Conservation (phyloP, 352 stramenopile species). For the Phytopythium sindhum region DNA sequence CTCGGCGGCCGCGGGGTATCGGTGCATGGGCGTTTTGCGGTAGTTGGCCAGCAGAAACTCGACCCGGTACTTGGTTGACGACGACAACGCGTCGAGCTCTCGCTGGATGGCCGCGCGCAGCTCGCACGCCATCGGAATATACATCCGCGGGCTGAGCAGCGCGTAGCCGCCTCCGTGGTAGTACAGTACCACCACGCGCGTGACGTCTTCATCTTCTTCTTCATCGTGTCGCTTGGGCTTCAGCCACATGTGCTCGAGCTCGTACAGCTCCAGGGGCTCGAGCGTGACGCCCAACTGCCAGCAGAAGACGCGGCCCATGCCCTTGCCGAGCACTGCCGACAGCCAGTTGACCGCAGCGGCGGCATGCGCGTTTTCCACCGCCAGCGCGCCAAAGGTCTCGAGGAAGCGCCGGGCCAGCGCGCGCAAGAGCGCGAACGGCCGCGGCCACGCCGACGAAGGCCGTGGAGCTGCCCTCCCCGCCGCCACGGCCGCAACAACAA, state of each 20-base stretch:
- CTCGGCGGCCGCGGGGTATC: conserved; percentile 29
- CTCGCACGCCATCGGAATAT: conserved; percentile 25
- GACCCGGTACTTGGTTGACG: conserved; percentile 14
- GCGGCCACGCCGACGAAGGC: conserved; percentile 14
- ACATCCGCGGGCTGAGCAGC: conserved; percentile 36
- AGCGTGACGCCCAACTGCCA: conserved; percentile 19
- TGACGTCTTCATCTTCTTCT: conserved; percentile 1
- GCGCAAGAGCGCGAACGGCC: conserved; percentile 16
- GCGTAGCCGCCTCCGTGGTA: conserved; percentile 52
- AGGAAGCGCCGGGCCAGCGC: conserved; percentile 10
- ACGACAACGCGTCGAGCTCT: conserved; percentile 7
- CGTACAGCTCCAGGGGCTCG: conserved; percentile 26
- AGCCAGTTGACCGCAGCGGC: conserved; percentile 10
- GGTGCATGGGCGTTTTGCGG: conserved; percentile 31
- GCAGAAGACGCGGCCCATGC: conserved; percentile 20
- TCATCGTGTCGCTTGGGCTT: conserved; percentile 16
- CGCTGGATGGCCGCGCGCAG: conserved; percentile 21
- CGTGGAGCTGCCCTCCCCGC: background rate
- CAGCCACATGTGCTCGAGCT: conserved; percentile 52
- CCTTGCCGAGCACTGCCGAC: conserved; percentile 17
- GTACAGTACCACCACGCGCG: conserved; percentile 39
- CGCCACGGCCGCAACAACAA: background rate
- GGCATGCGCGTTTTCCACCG: conserved; percentile 2
- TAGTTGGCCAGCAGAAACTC: conserved; percentile 44
- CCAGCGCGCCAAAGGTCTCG: conserved; percentile 13